phyloP scores from a whole-genome alignment of 768 basidiomycete genomes.

The Phlebiopsis flavidoalba region DNA sequence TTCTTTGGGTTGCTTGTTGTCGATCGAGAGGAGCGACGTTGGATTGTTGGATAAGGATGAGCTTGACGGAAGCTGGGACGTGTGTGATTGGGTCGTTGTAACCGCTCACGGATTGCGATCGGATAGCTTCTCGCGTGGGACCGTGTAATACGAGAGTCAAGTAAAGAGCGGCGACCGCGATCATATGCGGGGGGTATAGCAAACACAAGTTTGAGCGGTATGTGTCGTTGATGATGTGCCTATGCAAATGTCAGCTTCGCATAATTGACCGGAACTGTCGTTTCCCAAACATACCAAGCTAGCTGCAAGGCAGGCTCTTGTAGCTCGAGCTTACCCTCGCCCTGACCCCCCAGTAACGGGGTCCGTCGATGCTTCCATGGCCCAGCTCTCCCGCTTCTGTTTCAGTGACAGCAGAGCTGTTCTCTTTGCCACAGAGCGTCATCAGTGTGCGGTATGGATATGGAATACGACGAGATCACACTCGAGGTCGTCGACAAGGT shows the following conservation, averaged over 20 bases:
- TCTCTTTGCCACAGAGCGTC: slow-evolving; percentile 65
- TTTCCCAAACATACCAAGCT: slow-evolving; percentile 63
- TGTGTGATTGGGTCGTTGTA: slow-evolving; percentile 2
- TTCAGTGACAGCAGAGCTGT: slow-evolving; percentile 31
- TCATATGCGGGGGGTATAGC: slow-evolving; percentile 91
- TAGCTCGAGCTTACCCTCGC: slow-evolving; percentile 73
- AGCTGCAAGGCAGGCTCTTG: slow-evolving; percentile 77
- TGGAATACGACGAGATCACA: slow-evolving; percentile 92
- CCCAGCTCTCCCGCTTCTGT: slow-evolving; percentile 57
- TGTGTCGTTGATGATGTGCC: slow-evolving; percentile 96
- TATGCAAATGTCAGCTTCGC: slow-evolving; percentile 25
- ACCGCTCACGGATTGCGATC: slow-evolving; percentile 28
- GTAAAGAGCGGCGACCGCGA: slow-evolving; percentile 90
- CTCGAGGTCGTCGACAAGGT: slow-evolving; percentile 93
- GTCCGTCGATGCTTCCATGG: slow-evolving; percentile 47
- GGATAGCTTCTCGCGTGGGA: slow-evolving; percentile 43
- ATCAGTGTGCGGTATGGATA: slow-evolving; percentile 89
- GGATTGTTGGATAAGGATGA: background rate
- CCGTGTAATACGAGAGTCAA: slow-evolving; percentile 76
- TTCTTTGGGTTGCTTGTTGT: slow-evolving; percentile 33
- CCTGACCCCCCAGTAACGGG: slow-evolving; percentile 77
- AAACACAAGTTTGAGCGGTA: slow-evolving; percentile 92
- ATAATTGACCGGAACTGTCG: no score
- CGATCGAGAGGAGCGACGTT: slow-evolving; percentile 50
- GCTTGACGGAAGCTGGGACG: slow-evolving; percentile 30